Percentiles rank a stretch among this genome's conserved stretches.
phyloP scores from a whole-genome alignment of 106 monocot species.

The Dendrobium officinale region DNA sequence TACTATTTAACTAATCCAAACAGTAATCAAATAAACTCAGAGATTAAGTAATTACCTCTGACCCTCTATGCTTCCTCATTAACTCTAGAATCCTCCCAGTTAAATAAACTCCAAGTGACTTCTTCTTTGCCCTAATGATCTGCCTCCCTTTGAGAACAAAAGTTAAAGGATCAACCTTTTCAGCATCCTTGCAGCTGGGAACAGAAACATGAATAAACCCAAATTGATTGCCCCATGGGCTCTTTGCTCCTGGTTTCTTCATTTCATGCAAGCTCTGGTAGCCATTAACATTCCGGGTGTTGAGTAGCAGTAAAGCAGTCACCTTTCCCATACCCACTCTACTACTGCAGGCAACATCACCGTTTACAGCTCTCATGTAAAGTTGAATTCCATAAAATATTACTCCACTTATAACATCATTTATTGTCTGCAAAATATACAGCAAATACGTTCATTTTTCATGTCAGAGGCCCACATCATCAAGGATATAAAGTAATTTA shows the following conservation, averaged over 20 bases:
- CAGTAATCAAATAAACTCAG: background rate
- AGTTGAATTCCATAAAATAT: slow-evolving; percentile 57
- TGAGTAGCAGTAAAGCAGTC: slow-evolving; percentile 62
- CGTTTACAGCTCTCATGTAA: slow-evolving; percentile 24
- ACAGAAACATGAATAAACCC: slow-evolving; percentile 53
- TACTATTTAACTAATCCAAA: background rate
- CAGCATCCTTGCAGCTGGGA: slow-evolving; percentile 25
- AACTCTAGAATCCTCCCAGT: slow-evolving; percentile 46
- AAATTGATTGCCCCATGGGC: slow-evolving; percentile 71
- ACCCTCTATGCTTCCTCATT: slow-evolving; percentile 43
- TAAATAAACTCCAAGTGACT: slow-evolving; percentile 45
- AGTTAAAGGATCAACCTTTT: slow-evolving; percentile 31
- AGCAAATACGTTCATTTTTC: too few species aligned
- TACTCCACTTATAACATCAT: slow-evolving; percentile 61
- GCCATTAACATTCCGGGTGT: slow-evolving; percentile 38
- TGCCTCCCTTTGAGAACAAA: slow-evolving; percentile 38
- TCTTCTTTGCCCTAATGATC: slow-evolving; percentile 50
- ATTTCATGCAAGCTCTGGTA: slow-evolving; percentile 40
- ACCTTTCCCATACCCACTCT: slow-evolving; percentile 1
- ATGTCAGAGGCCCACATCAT: too few species aligned
- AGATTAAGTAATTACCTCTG: slow-evolving; percentile 35
- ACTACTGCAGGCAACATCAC: background rate
- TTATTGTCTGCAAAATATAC: slow-evolving; percentile 40
- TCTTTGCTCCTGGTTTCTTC: slow-evolving; percentile 23
- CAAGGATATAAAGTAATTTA: background rate